Conservation (phyloP, 768 basidiomycete genomes). For the Clitopilus hobsonii region DNA sequence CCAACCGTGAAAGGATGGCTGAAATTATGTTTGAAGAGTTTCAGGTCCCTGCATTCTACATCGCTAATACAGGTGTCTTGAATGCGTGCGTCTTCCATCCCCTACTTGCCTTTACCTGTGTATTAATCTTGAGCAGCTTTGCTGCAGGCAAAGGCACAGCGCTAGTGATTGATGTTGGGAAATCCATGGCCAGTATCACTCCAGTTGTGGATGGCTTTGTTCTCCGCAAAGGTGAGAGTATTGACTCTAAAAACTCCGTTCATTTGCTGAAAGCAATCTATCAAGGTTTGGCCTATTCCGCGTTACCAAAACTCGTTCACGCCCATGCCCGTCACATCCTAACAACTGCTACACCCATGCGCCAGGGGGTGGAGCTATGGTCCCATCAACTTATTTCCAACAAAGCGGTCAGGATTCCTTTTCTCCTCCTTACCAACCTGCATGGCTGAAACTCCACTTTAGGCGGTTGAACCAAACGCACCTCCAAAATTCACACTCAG, state of each 20-base stretch:
- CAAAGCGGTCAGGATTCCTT: constrained; percentile 49
- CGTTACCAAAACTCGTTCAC: constrained; percentile 76
- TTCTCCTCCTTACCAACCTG: background rate
- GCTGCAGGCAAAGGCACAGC: constrained; percentile 98
- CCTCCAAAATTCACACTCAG: constrained; percentile 67
- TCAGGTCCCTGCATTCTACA: constrained; percentile 91
- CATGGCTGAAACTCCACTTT: constrained; percentile 3
- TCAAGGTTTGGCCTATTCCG: constrained; percentile 72
- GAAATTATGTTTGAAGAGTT: constrained; percentile 99
- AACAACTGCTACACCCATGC: constrained; percentile 38
- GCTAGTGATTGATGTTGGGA: constrained; percentile 90
- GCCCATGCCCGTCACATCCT: constrained; percentile 73
- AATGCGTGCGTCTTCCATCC: constrained; percentile 79
- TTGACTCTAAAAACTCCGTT: background rate
- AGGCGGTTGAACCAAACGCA: constrained; percentile 72
- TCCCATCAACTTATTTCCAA: constrained; percentile 90
- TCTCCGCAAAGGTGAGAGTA: constrained; percentile 74
- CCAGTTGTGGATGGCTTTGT: constrained; percentile 98
- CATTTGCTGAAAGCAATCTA: background rate
- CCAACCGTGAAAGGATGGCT: constrained; percentile 92
- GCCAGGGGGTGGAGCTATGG: constrained; percentile 61
- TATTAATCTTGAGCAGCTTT: constrained; percentile 50
- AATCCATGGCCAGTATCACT: constrained; percentile 84
- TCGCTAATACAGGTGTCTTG: constrained; percentile 90
- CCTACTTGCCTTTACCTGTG: constrained; percentile 2